Evolutionary conservation across 805 yeast species (phyloP), one percentile per base, ranked within the genome.

Genomic region (Candida schatavii): DNA sequence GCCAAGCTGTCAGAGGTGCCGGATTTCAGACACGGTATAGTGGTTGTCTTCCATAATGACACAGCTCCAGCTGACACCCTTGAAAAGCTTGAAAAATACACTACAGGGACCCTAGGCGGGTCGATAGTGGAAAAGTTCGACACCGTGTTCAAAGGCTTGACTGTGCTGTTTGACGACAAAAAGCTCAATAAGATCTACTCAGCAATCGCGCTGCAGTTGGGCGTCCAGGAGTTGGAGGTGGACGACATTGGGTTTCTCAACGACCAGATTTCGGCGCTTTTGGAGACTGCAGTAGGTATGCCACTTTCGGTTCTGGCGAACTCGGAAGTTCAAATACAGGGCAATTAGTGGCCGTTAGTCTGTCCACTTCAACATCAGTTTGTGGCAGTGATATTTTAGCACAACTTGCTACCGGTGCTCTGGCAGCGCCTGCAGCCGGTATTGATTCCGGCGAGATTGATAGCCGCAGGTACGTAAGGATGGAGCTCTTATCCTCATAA

Each of bases 101-200:
- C 19, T 25, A 22, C 23, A 4, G 25, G 18, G 6, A 22, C 23
- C n/a, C 25, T 38, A 18, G 41, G 14, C 10, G 41, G 34, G 6
- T 20, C 28, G 21, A 31, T 38, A 15, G 29, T 17, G 13, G 28
- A 20, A 7, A 29, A 13, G 13, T 38, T 29, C 18, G 28, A 29
- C 29, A n/a, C 35, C 3, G n/a, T 38, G 10, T 28, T 38, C 17
- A 27, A 30, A 17, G 41, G 41, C 9, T 6, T 38, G 18, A 28
- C 41, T 4, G 41, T 38, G 6, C 10, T 14, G 9, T 38, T 28
- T 17, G 23, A 32, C 6, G 15, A 29, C 3, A 15, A 21, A 4
- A 19, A 38, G 7, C 17, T 19, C 3, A 19, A 17, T 13, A 14
- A 28, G 20, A 10, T 38, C 11, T 38, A 38, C 28, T 9, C 3